phyloP scores from a whole-genome alignment of 2,329 filamentous ascomycete species.

The Ophiostoma tasmaniense region DNA sequence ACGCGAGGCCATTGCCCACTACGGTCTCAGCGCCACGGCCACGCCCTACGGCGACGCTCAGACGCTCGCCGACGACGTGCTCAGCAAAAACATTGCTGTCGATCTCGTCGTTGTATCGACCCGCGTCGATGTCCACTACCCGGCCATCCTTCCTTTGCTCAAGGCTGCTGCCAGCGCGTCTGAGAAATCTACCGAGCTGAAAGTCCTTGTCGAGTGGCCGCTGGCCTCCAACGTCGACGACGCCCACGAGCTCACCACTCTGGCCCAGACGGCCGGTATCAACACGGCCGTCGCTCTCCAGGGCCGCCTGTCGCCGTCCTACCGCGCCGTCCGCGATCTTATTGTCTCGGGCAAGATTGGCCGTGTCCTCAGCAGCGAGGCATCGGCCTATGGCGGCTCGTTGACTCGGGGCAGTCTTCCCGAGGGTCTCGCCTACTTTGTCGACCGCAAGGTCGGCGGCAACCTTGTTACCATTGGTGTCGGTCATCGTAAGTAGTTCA shows the following conservation, averaged over 20 bases:
- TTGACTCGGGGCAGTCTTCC: constrained; percentile 22
- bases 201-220: constrained; percentile 48
- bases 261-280: constrained; percentile 10
- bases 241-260: constrained; percentile 32
- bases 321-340: constrained; percentile 37
- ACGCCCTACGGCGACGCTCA: constrained; percentile 44
- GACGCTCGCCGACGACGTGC: constrained; percentile 39
- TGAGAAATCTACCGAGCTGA: not conserved
- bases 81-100: constrained; percentile 36
- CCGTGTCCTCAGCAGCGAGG: constrained; percentile 43
- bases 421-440: not conserved
- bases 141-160: constrained; percentile 38
- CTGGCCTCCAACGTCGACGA: constrained; percentile 37
- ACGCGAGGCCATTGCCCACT: constrained; percentile 35
- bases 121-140: constrained; percentile 44
- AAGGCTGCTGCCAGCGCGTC: constrained; percentile 25
- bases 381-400: constrained; percentile 32
- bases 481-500: not conserved
- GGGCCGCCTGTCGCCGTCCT: constrained; percentile 37
- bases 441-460: not conserved
- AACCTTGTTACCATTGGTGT: not conserved
- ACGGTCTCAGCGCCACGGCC: constrained; percentile 27
- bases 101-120: constrained; percentile 49
- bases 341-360: constrained; percentile 40
- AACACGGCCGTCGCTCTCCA: constrained; percentile 43